A percentile compares a stretch with the other conserved stretches of the same genome.
phyloP scores from a whole-genome alignment of 2,329 filamentous ascomycete species.

The Amylocarpus encephaloides region DNA sequence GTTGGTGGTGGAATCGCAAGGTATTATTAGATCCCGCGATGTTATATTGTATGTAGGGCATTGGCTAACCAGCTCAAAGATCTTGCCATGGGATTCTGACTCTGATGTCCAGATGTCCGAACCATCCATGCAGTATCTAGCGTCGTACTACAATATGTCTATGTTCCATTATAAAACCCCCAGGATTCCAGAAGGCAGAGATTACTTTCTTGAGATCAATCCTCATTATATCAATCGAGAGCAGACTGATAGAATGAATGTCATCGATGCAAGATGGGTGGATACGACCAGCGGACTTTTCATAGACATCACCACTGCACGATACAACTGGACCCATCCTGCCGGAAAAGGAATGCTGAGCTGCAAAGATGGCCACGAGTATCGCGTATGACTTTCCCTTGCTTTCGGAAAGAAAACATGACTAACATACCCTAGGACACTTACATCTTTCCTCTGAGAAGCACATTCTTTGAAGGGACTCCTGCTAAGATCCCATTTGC shows the following conservation, averaged over 20 bases:
- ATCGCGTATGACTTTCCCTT: constrained; percentile 33
- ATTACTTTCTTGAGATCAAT: constrained; percentile 73
- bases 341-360: constrained; percentile 40
- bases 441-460: constrained; percentile 62
- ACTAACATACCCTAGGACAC: constrained; percentile 37
- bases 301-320: constrained; percentile 77
- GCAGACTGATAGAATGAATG: constrained; percentile 62
- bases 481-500: constrained; percentile 59
- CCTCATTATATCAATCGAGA: constrained; percentile 58
- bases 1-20: constrained; percentile 77
- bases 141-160: constrained; percentile 42
- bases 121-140: constrained; percentile 46
- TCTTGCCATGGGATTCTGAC: constrained; percentile 79
- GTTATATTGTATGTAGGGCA: constrained; percentile 6
- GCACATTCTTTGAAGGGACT: constrained; percentile 62
- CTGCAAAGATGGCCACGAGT: constrained; percentile 47
- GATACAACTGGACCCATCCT: constrained; percentile 33
- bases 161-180: constrained; percentile 30
- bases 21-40: constrained; percentile 6
- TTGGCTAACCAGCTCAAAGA: constrained; percentile 25
- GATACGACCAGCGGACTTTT: constrained; percentile 70
- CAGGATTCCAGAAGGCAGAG: constrained; percentile 35
- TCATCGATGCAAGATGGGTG: constrained; percentile 82
- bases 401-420: neutral
- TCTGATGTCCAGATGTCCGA: constrained; percentile 54